phyloP scores from a whole-genome alignment of 1,284 basidiomycete genomes.

The Pseudozyma sp. region DNA sequence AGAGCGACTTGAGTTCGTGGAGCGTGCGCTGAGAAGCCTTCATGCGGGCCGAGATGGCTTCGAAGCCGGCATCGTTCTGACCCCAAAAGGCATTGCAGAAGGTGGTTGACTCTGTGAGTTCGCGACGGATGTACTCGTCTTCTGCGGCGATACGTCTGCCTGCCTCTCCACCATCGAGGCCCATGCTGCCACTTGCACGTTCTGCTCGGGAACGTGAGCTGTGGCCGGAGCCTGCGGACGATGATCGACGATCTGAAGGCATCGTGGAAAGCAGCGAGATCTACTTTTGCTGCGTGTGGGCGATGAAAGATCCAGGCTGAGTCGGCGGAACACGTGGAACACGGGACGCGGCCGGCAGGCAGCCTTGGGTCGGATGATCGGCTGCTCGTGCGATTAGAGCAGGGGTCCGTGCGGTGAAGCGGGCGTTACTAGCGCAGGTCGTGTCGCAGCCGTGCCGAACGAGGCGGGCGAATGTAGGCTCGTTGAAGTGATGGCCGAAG shows the following conservation, averaged over 20 bases:
- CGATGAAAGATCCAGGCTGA: constrained; percentile 1
- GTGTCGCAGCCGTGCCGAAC: too few species aligned
- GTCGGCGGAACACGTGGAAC: background rate
- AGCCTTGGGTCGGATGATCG: background rate
- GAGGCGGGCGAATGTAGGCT: too few species aligned
- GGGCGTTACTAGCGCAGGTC: background rate
- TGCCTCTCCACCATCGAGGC: constrained; percentile 56
- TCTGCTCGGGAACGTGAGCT: constrained; percentile 48
- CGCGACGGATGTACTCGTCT: constrained; percentile 57
- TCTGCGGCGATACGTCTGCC: constrained; percentile 56
- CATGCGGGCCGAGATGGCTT: constrained; percentile 88
- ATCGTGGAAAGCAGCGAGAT: constrained; percentile 18
- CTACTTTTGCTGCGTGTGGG: too few species aligned
- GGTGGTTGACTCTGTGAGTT: constrained; percentile 72
- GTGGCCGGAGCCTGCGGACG: constrained; percentile 49
- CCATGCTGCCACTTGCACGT: constrained; percentile 50
- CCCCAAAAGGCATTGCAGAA: constrained; percentile 98
- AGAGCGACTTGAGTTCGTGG: constrained; percentile 86
- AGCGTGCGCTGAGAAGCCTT: constrained; percentile 84
- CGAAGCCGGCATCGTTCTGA: constrained; percentile 81
- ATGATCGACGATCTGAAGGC: constrained; percentile 53
- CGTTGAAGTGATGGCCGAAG: too few species aligned
- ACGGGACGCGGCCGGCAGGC: background rate
- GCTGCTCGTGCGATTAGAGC: background rate
- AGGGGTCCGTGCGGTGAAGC: background rate